Conservation (phyloP, 345 rosid genomes). For the Passiflora organensis region DNA sequence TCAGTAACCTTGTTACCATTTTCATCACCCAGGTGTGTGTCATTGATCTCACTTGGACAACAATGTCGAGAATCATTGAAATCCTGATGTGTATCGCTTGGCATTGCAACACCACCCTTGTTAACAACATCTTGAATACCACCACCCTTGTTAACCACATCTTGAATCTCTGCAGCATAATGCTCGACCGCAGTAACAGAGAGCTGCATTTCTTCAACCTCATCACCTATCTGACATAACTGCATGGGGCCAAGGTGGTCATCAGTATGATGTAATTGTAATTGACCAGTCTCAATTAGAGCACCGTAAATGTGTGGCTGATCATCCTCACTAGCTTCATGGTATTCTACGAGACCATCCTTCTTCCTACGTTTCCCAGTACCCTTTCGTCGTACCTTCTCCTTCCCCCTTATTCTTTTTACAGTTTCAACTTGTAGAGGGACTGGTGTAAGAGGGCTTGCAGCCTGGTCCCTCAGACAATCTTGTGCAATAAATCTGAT, state of each 20-base stretch:
- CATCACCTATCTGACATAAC: slow-evolving; percentile 16
- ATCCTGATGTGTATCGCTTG: background rate
- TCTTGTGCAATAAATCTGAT: slow-evolving; percentile 33
- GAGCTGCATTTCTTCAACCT: slow-evolving; percentile 9
- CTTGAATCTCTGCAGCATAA: slow-evolving; percentile 2
- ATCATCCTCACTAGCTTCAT: slow-evolving; percentile 25
- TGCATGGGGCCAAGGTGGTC: slow-evolving; percentile 13
- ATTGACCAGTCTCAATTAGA: slow-evolving; percentile 20
- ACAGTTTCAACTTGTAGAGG: slow-evolving; percentile 18
- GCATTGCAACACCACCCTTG: slow-evolving; percentile 12
- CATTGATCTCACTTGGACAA: slow-evolving; percentile 3
- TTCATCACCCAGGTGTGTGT: slow-evolving; percentile 1
- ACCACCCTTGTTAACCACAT: slow-evolving; percentile 9
- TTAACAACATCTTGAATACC: slow-evolving; percentile 9
- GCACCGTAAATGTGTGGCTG: slow-evolving; percentile 22
- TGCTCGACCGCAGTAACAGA: slow-evolving; percentile 10
- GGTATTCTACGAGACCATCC: slow-evolving; percentile 15
- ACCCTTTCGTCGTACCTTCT: slow-evolving; percentile 26
- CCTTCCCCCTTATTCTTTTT: slow-evolving; percentile 25
- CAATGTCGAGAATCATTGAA: slow-evolving; percentile 2
- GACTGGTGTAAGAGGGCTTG: slow-evolving; percentile 12
- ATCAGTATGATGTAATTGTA: slow-evolving; percentile 12
- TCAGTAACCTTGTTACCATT: slow-evolving; percentile 1
- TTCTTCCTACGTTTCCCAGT: slow-evolving; percentile 20
- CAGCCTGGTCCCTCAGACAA: slow-evolving; percentile 30